Evolutionary conservation across 441 rosid species (phyloP).

Genomic region (Rhodomyrtus psidioides): DNA sequence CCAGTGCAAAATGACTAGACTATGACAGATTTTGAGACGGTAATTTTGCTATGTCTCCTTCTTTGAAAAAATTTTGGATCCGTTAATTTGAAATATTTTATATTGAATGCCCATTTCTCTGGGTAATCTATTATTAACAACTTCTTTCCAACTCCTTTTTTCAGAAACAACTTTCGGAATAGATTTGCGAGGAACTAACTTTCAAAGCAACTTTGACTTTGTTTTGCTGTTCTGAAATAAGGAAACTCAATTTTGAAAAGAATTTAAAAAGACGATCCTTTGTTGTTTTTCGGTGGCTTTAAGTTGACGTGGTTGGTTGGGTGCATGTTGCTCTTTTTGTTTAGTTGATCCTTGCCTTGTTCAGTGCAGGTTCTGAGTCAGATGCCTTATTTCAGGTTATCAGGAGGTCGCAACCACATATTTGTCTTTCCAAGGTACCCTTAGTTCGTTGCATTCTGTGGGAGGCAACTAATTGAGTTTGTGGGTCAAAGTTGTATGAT

Average conservation of each 20-base stretch:
- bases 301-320: not conserved
- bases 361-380: conserved; percentile 61
- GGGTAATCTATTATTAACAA: too few relatives aligned
- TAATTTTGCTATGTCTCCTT: not conserved
- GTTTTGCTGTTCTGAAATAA: not conserved
- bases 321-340: not conserved
- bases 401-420: conserved; percentile 90
- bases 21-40: not conserved
- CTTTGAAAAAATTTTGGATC: too few relatives aligned
- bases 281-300: not conserved
- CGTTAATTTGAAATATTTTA: too few relatives aligned
- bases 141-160: too few relatives aligned
- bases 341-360: not conserved
- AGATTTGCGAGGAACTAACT: not conserved
- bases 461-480: not conserved
- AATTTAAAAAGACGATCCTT: not conserved
- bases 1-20: not conserved
- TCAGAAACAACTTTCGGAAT: not conserved
- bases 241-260: not conserved
- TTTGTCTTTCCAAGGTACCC: conserved; percentile 92
- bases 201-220: not conserved
- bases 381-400: conserved; percentile 86
- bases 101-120: too few relatives aligned
- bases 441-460: not conserved
- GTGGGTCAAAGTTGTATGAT: not conserved